Percentiles rank a stretch among this genome's conserved stretches.
These are phyloP conservation scores for Eragrostis nindensis DNA, from an alignment of 176 grass and related monocot species.

Conservation along the genomic window DNA sequence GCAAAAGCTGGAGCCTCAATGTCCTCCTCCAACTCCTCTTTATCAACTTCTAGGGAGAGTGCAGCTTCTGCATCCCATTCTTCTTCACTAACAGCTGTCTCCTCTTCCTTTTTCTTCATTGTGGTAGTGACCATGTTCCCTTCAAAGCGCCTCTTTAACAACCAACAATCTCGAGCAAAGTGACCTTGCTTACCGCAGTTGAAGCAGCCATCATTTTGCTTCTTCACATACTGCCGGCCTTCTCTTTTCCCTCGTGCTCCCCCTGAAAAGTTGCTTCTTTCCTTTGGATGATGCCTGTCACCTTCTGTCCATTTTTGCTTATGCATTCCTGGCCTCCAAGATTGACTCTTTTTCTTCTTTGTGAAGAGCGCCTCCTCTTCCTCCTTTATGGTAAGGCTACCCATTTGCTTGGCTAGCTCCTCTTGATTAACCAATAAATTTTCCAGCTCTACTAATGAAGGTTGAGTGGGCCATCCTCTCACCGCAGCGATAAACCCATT, in stretches of 20 bases:
- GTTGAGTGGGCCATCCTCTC: no score
- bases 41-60: not conserved
- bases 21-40: no score
- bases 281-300: not conserved
- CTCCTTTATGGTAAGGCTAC: not conserved
- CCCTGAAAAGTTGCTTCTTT: not conserved
- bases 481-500: no score
- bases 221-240: not conserved
- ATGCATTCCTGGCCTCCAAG: not conserved
- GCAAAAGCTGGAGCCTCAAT: not conserved
- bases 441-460: no score
- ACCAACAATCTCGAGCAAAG: no score
- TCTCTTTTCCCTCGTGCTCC: not conserved
- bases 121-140: not conserved
- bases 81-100: not conserved
- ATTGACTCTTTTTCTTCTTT: not conserved
- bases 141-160: no score
- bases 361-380: conserved; percentile 18
- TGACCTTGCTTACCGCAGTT: conserved; percentile 12
- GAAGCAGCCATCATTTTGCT: not conserved
- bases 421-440: no score
- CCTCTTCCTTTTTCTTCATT: not conserved
- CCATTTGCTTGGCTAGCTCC: not conserved
- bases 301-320: not conserved
- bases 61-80: not conserved